Evolutionary conservation across 2,329 filamentous ascomycete species (phyloP), one percentile per base, ranked within the genome.

Genomic region (Bimuria novae-zelandiae): DNA sequence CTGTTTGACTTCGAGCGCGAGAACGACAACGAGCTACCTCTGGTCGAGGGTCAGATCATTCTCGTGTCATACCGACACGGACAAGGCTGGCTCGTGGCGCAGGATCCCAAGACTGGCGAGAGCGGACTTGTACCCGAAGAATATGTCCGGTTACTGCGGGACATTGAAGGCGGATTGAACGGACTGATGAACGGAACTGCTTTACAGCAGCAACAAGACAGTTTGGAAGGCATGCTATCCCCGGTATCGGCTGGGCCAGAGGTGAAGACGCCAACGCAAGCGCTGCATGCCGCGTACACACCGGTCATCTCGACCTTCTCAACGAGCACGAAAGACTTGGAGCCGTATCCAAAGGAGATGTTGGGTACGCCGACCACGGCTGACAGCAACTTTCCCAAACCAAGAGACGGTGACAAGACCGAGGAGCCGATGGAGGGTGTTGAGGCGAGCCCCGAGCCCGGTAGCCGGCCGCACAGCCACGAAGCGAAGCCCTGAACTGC

Each of bases 41-140:
- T 99, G 41, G 87, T 90, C 0, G 94, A 99, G 75, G 94, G 94
- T 5, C 94, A 99, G 69, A 90, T 97, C 52, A 96, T 99, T 51
- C 89, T 94, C 80, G 92, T 99, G 21, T 96, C 91, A 14, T 99
- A 97, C 73, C 84, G 94, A 37, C 92, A 97, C 70, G 93, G 93
- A 14, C 92, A 97, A 75, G 94, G 94, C 50, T 99, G 94, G 94
- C 82, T 99, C 46, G 94, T 99, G 21, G 94, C 94, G 3, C 90
- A 97, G 76, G 94, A 99, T 68, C 92, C 93, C 11, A 92, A 91
- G 73, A 97, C 92, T 0, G 91, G 84, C 2, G 94, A 99, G 76
- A 96, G 91, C 67, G 94, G 94, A 1, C 81, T 99, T 30, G 94
- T 99, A 1, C 94, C 94, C 0, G 94, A 99, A 75, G 92, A 95